Percentiles rank a stretch among this genome's conserved stretches.
Evolutionary conservation across 2,329 filamentous ascomycete species (phyloP).

Genomic region (Raffaelea deltoideospora): DNA sequence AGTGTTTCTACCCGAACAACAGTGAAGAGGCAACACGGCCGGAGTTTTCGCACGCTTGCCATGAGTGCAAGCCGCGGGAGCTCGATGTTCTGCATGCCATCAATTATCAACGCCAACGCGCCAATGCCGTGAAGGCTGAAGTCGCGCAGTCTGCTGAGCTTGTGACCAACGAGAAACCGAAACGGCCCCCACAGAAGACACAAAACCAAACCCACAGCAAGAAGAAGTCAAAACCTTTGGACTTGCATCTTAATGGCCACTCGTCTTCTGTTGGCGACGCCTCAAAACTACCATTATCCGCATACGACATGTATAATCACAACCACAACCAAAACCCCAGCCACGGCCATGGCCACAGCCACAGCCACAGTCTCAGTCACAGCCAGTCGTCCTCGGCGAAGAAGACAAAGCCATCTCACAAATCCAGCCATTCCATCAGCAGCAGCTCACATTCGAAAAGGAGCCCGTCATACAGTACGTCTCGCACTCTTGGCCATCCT

Average conservation of each 20-base stretch:
- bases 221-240: constrained; percentile 56
- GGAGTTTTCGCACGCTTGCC: constrained; percentile 69
- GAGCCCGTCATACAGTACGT: constrained; percentile 48
- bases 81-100: constrained; percentile 62
- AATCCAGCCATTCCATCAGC: constrained; percentile 59
- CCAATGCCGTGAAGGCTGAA: too few relatives aligned
- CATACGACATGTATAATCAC: background rate
- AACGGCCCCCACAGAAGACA: constrained; percentile 62
- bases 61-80: constrained; percentile 67
- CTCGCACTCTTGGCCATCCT: constrained; percentile 37
- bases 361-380: constrained; percentile 9
- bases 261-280: constrained; percentile 40
- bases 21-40: constrained; percentile 56
- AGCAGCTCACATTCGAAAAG: constrained; percentile 50
- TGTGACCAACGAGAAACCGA: constrained; percentile 51
- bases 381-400: constrained; percentile 45
- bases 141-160: constrained; percentile 27
- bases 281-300: constrained; percentile 22
- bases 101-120: constrained; percentile 49
- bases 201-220: constrained; percentile 57
- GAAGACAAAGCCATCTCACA: constrained; percentile 70
- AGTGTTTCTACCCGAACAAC: constrained; percentile 78
- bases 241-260: constrained; percentile 53
- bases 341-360: background rate
- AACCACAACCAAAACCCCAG: background rate